A percentile compares a stretch with the other conserved stretches of the same genome.
phyloP scores from a whole-genome alignment of 2,329 filamentous ascomycete species.

The Calonectria pseudoreteaudii region DNA sequence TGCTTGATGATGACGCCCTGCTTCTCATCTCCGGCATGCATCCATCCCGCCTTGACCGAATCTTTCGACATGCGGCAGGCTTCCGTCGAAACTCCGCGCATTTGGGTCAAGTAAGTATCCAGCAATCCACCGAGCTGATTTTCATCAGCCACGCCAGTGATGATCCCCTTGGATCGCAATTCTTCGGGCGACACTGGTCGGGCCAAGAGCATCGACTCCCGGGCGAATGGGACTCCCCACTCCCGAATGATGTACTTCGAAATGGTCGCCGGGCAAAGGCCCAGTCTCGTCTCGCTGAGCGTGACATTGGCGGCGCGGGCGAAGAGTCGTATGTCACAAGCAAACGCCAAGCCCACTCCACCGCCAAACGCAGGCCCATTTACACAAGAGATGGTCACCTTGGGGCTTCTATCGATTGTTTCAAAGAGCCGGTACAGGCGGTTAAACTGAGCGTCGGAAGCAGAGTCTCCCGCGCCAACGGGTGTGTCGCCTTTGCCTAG shows the following conservation, averaged over 20 bases:
- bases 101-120: constrained; percentile 38
- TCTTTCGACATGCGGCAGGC: constrained; percentile 50
- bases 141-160: constrained; percentile 34
- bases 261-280: constrained; percentile 52
- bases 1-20: constrained; percentile 26
- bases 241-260: constrained; percentile 54
- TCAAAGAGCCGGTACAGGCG: constrained; percentile 46
- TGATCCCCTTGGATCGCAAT: constrained; percentile 28
- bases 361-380: constrained; percentile 58
- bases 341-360: constrained; percentile 56
- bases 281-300: constrained; percentile 55
- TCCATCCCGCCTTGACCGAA: constrained; percentile 45
- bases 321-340: constrained; percentile 53
- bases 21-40: constrained; percentile 3
- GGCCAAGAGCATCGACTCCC: constrained; percentile 53
- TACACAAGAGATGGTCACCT: constrained; percentile 55
- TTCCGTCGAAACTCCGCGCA: constrained; percentile 42
- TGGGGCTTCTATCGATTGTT: constrained; percentile 52
- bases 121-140: constrained; percentile 16
- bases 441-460: constrained; percentile 34
- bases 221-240: constrained; percentile 50
- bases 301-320: constrained; percentile 38
- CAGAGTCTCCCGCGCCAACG: constrained; percentile 10
- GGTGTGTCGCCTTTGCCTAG: constrained; percentile 35
- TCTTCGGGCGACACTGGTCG: constrained; percentile 44